Evolutionary conservation across 352 stramenopile species (phyloP).

Genomic region (Pythium apleroticum): DNA sequence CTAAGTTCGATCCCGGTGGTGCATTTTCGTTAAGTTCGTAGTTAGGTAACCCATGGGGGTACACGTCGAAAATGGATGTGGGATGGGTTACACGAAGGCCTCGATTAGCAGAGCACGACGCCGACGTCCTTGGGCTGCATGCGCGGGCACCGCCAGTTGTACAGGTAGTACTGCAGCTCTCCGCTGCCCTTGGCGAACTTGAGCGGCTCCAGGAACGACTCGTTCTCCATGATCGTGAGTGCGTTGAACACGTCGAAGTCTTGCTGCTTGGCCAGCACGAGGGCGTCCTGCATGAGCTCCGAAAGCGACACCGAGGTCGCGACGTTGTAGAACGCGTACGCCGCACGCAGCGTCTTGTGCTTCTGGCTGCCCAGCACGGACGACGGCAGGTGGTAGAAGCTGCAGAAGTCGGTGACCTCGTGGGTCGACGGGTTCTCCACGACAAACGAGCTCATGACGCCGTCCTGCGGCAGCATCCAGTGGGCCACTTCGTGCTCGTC

Average conservation of each 20-base stretch:
- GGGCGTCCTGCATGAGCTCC: conserved; percentile 67
- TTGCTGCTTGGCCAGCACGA: conserved; percentile 56
- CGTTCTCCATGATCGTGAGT: conserved; percentile 68
- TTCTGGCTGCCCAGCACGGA: conserved; percentile 95
- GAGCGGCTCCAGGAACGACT: conserved; percentile 49
- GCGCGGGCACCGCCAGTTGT: conserved; percentile 74
- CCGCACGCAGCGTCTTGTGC: conserved; percentile 95
- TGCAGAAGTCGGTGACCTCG: conserved; percentile 93
- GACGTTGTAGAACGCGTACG: conserved; percentile 99
- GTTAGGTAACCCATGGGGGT: neutral
- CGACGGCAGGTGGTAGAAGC: conserved; percentile 98
- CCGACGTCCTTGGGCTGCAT: conserved; percentile 56
- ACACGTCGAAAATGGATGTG: neutral
- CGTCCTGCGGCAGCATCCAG: conserved; percentile 95
- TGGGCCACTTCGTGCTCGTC: conserved; percentile 93
- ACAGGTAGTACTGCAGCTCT: conserved; percentile 76
- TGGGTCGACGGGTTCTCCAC: conserved; percentile 70
- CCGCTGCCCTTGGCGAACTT: conserved; percentile 65
- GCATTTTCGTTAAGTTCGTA: conserved; percentile 18
- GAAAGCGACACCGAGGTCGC: conserved; percentile 58
- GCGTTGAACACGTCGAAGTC: conserved; percentile 70
- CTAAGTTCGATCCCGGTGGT: neutral
- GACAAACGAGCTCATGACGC: conserved; percentile 96
- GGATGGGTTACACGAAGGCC: neutral
- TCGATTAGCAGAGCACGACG: conserved; percentile 40